Evolutionary conservation across 1,284 basidiomycete species (phyloP).

Genomic region (Malassezia brasiliensis): DNA sequence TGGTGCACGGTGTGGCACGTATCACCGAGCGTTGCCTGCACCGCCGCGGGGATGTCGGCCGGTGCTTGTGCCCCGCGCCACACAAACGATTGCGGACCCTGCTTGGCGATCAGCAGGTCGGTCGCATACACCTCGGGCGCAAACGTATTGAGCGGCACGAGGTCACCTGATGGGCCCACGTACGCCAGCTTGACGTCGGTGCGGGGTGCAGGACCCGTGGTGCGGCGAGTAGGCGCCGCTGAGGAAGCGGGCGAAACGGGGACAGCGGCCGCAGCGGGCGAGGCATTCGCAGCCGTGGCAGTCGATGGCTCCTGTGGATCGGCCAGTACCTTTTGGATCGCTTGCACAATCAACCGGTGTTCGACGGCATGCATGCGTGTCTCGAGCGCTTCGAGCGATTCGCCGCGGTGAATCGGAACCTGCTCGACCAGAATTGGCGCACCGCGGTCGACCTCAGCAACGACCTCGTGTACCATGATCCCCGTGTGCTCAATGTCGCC

Average conservation of each 20-base stretch:
- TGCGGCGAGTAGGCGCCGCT: no score
- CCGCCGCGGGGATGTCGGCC: neutral
- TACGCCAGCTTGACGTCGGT: neutral
- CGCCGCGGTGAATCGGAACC: conserved; percentile 62
- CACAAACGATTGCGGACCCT: neutral
- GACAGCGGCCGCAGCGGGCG: neutral
- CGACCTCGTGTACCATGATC: conserved; percentile 87
- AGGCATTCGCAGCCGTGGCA: neutral
- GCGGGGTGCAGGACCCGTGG: no score
- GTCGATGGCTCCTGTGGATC: no score
- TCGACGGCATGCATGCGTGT: conserved; percentile 70
- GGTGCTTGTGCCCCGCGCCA: neutral
- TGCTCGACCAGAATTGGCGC: conserved; percentile 73
- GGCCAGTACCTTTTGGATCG: conserved; percentile 24
- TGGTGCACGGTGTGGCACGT: neutral
- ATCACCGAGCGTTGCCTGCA: neutral
- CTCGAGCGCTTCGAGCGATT: conserved; percentile 67
- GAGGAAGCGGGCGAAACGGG: no score
- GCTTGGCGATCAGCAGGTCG: conserved; percentile 2
- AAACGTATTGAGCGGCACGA: neutral
- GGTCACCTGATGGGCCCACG: neutral
- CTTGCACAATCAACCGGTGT: conserved; percentile 80
- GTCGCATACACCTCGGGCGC: conserved; percentile 18
- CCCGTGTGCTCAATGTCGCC: conserved; percentile 58
- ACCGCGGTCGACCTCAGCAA: conserved; percentile 85